These are phyloP conservation scores for Lobosporangium transversale DNA, from an alignment of 192 early-diverging fungal genomes.

Conservation along the genomic window DNA sequence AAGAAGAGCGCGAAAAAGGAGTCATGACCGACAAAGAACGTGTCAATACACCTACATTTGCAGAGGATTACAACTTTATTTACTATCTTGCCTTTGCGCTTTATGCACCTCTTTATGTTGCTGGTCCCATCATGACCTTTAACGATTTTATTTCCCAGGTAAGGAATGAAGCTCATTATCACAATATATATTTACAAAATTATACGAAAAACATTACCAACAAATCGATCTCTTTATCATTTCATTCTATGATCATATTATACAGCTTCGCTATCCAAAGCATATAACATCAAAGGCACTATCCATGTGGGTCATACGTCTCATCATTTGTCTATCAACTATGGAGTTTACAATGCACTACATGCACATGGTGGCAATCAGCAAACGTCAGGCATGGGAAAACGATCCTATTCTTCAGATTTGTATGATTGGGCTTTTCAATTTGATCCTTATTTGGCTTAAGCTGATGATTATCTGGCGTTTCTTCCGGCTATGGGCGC, in stretches of 20 bases:
- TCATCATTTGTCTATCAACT: conserved; percentile 67
- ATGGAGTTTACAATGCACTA: conserved; percentile 94
- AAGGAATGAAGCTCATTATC: neutral
- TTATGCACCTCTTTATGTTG: conserved; percentile 94
- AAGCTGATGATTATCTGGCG: conserved; percentile 95
- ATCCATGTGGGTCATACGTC: conserved; percentile 73
- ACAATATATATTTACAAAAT: neutral
- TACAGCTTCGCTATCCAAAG: conserved; percentile 66
- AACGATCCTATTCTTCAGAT: conserved; percentile 84
- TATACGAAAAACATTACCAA: too few species aligned
- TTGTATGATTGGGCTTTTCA: conserved; percentile 88
- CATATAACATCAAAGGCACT: conserved; percentile 42
- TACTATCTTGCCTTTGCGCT: conserved; percentile 83
- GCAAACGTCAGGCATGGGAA: conserved; percentile 86
- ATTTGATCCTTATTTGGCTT: conserved; percentile 93
- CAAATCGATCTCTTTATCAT: neutral
- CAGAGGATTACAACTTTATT: conserved; percentile 77
- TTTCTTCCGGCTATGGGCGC: conserved; percentile 96
- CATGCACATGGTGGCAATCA: conserved; percentile 91
- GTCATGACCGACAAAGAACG: conserved; percentile 67
- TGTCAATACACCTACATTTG: conserved; percentile 61
- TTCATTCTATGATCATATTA: neutral
- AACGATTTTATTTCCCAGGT: conserved; percentile 92
- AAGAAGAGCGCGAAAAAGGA: conserved; percentile 43
- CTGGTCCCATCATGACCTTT: conserved; percentile 95